phyloP scores from a whole-genome alignment of 441 rosid genomes.

The Pelargonium fulgidum region DNA sequence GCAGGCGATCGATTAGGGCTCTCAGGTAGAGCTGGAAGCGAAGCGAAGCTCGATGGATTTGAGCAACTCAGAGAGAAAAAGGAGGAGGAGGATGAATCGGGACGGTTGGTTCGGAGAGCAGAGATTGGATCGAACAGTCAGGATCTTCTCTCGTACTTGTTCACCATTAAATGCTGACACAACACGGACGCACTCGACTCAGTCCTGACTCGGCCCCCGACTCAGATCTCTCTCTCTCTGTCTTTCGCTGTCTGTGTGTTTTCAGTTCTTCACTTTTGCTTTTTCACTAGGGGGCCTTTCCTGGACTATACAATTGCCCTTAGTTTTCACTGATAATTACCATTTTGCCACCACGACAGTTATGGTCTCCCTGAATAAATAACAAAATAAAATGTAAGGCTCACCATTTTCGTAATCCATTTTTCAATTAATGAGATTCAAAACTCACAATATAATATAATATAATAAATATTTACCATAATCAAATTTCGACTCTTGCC shows the following conservation, averaged over 20 bases:
- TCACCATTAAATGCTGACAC: conserved; percentile 26
- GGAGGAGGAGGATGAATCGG: conserved; percentile 18
- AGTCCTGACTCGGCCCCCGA: conserved; percentile 22
- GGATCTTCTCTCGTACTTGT: conserved; percentile 21
- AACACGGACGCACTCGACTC: conserved; percentile 12
- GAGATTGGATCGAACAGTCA: conserved; percentile 33
- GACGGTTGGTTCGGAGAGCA: conserved; percentile 23
- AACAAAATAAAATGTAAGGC: no score
- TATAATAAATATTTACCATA: no score
- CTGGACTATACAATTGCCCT: conserved; percentile 14
- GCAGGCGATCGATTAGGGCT: conserved; percentile 25
- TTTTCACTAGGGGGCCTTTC: conserved; percentile 3
- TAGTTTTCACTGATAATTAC: conserved; percentile 16
- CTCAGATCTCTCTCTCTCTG: conserved; percentile 20
- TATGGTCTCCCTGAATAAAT: no score
- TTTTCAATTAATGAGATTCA: no score
- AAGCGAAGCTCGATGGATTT: background rate
- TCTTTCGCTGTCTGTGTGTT: background rate
- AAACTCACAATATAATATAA: no score
- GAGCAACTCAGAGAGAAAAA: conserved; percentile 4
- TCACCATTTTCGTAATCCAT: no score
- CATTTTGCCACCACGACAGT: conserved; percentile 12
- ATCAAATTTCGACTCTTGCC: no score
- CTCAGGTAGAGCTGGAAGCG: background rate
- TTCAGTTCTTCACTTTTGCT: conserved; percentile 15